A percentile compares a stretch with the other conserved stretches of the same genome.
Evolutionary conservation across 2,329 filamentous ascomycete species (phyloP).

Genomic region (Monosporascus sp.): DNA sequence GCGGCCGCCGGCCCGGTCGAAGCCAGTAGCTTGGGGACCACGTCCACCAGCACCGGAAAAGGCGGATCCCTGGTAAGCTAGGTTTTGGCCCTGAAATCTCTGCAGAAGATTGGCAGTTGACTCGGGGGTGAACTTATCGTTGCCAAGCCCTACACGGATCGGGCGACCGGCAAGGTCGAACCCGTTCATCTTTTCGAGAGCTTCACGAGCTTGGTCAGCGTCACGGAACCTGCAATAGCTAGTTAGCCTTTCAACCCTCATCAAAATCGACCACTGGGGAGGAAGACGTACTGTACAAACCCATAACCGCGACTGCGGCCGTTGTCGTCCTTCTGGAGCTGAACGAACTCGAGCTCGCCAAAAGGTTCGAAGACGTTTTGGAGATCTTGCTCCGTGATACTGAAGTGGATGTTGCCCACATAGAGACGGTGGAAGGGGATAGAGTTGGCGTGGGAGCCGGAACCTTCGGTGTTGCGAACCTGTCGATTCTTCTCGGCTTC

Average conservation of each 20-base stretch:
- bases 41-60: slow-evolving; percentile 89
- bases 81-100: slow-evolving; percentile 79
- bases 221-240: slow-evolving; percentile 68
- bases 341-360: slow-evolving; percentile 94
- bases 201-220: slow-evolving; percentile 85
- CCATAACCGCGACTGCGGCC: slow-evolving; percentile 91
- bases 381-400: slow-evolving; percentile 92
- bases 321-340: slow-evolving; percentile 92
- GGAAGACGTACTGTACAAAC: slow-evolving; percentile 83
- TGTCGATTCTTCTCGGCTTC: slow-evolving; percentile 99
- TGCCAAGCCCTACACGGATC: slow-evolving; percentile 97
- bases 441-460: slow-evolving; percentile 67
- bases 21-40: slow-evolving; percentile 77
- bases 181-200: slow-evolving; percentile 97
- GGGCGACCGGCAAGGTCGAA: slow-evolving; percentile 96
- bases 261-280: neutral
- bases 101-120: slow-evolving; percentile 89
- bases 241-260: slow-evolving; percentile 28
- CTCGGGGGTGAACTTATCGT: slow-evolving; percentile 99
- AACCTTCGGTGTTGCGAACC: slow-evolving; percentile 72
- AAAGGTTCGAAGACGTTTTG: slow-evolving; percentile 97
- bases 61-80: slow-evolving; percentile 78
- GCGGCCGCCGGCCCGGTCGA: slow-evolving; percentile 84
- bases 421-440: slow-evolving; percentile 97
- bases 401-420: slow-evolving; percentile 99